A percentile compares a stretch with the other conserved stretches of the same genome.
Conservation (phyloP, 2,329 filamentous ascomycete genomes). For the Onygenales sp. region DNA sequence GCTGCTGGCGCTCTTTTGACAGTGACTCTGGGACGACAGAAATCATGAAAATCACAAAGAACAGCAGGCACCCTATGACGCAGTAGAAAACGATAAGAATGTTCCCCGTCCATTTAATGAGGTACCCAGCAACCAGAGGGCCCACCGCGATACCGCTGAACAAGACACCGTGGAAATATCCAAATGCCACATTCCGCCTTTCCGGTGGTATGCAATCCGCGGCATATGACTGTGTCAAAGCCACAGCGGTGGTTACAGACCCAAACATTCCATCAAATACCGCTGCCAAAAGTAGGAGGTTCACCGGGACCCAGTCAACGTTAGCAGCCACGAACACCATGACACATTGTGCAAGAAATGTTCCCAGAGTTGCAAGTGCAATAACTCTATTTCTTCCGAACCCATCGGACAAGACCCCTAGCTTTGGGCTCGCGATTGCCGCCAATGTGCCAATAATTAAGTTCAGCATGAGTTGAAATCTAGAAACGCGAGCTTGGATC, state of each 20-base stretch:
- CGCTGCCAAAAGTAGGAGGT: constrained; percentile 67
- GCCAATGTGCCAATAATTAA: constrained; percentile 68
- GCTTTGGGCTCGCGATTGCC: constrained; percentile 69
- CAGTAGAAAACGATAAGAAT: constrained; percentile 80
- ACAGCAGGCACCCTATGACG: constrained; percentile 59
- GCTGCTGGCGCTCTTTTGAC: constrained; percentile 58
- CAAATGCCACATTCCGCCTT: constrained; percentile 71
- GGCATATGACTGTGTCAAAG: constrained; percentile 74
- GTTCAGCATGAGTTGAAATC: constrained; percentile 67
- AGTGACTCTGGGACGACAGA: constrained; percentile 78
- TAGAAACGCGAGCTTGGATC: constrained; percentile 66
- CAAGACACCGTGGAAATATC: constrained; percentile 80
- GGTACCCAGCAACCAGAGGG: constrained; percentile 68
- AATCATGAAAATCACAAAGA: constrained; percentile 63
- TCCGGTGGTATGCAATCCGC: constrained; percentile 79
- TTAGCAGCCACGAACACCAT: constrained; percentile 70
- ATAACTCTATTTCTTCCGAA: constrained; percentile 71
- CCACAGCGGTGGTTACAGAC: constrained; percentile 77
- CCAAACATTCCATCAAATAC: constrained; percentile 75
- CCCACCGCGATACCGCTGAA: constrained; percentile 85
- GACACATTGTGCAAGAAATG: constrained; percentile 62
- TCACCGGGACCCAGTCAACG: constrained; percentile 63
- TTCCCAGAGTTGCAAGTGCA: constrained; percentile 63
- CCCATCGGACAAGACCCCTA: constrained; percentile 79
- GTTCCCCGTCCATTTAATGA: constrained; percentile 66